Conservation (phyloP, 805 yeast species). For the Danielozyma ontarioensis region DNA sequence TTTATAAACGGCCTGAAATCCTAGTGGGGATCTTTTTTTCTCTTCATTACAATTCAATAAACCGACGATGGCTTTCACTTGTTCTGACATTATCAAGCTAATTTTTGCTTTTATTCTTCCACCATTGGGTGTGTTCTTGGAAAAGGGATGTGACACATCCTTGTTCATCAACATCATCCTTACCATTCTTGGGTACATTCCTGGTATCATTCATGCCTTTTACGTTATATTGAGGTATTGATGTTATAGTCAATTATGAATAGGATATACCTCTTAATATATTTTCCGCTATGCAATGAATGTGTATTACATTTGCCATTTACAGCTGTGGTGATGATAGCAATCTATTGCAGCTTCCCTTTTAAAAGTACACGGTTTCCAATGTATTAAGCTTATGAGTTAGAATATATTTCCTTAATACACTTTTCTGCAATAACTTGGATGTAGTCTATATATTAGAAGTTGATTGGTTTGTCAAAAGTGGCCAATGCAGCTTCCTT, state of each 20-base stretch:
- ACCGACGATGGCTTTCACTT: constrained; percentile 47
- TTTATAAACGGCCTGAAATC: too few relatives aligned
- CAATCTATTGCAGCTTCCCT: too few relatives aligned
- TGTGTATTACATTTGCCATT: too few relatives aligned
- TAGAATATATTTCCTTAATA: too few relatives aligned
- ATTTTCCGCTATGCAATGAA: too few relatives aligned
- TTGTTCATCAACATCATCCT: constrained; percentile 54
- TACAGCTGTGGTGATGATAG: too few relatives aligned
- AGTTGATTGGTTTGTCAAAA: constrained; percentile 87
- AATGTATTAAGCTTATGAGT: too few relatives aligned
- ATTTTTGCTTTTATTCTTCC: constrained; percentile 50
- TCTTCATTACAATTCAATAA: too few relatives aligned
- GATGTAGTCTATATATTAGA: constrained; percentile 31
- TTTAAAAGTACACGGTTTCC: too few relatives aligned
- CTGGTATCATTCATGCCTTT: constrained; percentile 66
- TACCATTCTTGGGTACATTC: constrained; percentile 69
- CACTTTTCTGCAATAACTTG: not conserved
- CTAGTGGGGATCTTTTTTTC: too few relatives aligned
- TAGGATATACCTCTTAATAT: too few relatives aligned
- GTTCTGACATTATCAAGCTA: constrained; percentile 49
- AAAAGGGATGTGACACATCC: constrained; percentile 47
- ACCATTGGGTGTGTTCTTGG: constrained; percentile 59
- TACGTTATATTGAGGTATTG: constrained; percentile 41
- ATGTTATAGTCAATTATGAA: too few relatives aligned
- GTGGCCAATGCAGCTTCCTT: constrained; percentile 96